Conservation (phyloP, 768 basidiomycete species). For the Saitozyma podzolica region DNA sequence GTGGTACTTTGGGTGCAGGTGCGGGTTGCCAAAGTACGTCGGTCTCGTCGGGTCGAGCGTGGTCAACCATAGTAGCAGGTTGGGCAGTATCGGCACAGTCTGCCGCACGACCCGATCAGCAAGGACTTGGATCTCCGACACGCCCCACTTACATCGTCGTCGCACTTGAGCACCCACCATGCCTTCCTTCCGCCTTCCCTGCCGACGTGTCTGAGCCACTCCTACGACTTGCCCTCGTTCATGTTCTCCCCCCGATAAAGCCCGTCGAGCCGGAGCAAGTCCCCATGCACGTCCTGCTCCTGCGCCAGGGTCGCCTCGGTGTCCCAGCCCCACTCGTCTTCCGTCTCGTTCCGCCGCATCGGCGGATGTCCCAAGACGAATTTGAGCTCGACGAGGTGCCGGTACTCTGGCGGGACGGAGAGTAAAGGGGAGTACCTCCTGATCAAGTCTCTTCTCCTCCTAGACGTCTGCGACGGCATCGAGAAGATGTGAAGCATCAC, state of each 20-base stretch:
- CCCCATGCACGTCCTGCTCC: slow-evolving; percentile 9
- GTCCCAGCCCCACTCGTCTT: not conserved
- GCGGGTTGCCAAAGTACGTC: slow-evolving; percentile 31
- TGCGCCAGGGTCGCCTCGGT: not conserved
- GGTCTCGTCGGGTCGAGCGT: slow-evolving; percentile 24
- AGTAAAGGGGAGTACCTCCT: slow-evolving; percentile 7
- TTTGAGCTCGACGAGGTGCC: slow-evolving; percentile 29
- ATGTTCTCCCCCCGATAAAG: slow-evolving; percentile 37
- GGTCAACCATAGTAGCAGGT: slow-evolving; percentile 28
- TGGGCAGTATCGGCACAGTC: slow-evolving; percentile 35
- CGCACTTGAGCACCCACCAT: slow-evolving; percentile 39
- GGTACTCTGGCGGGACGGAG: slow-evolving; percentile 15
- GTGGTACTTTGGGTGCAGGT: slow-evolving; percentile 22
- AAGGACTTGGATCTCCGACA: no score
- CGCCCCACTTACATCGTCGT: slow-evolving; percentile 42
- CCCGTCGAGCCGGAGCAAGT: slow-evolving; percentile 35
- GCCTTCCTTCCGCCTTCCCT: slow-evolving; percentile 29
- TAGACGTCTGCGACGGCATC: slow-evolving; percentile 3
- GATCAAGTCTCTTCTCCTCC: slow-evolving; percentile 13
- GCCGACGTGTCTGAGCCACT: slow-evolving; percentile 34
- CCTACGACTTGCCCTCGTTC: slow-evolving; percentile 41
- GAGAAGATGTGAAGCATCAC: slow-evolving; percentile 22
- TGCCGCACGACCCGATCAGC: slow-evolving; percentile 13
- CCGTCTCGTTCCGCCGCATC: no score
- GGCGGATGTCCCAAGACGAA: slow-evolving; percentile 23